A percentile compares a stretch with the other conserved stretches of the same genome.
Evolutionary conservation across 768 basidiomycete genomes (phyloP).

Genomic region (Tricholoma flavovirens): DNA sequence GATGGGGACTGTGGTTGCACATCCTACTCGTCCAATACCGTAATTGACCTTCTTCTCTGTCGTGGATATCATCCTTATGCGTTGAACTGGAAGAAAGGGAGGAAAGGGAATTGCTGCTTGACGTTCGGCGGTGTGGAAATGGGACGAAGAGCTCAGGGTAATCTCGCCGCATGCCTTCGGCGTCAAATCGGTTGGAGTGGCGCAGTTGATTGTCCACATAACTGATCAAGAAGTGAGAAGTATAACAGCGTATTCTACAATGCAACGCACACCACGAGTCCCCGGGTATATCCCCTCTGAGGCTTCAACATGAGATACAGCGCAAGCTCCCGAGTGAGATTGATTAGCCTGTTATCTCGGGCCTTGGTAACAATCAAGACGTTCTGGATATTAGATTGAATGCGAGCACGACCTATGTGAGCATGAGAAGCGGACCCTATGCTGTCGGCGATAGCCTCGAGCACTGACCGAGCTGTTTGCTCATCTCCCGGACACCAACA

Average conservation of each 20-base stretch:
- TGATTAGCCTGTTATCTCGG: conserved; percentile 92
- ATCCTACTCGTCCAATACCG: conserved; percentile 97
- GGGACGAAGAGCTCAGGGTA: conserved; percentile 87
- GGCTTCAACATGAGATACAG: conserved; percentile 92
- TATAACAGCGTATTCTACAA: conserved; percentile 9
- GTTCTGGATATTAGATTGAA: conserved; percentile 86
- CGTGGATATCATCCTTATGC: conserved; percentile 35
- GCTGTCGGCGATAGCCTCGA: conserved; percentile 2
- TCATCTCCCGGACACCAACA: conserved; percentile 96
- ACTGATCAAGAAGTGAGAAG: conserved; percentile 31
- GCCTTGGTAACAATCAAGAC: conserved; percentile 97
- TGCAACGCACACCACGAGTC: conserved; percentile 71
- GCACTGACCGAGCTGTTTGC: conserved; percentile 87
- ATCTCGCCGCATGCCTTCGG: conserved; percentile 77
- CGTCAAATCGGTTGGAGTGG: conserved; percentile 89
- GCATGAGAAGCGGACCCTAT: conserved; percentile 3
- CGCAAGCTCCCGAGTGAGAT: conserved; percentile 89
- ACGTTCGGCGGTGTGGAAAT: conserved; percentile 66
- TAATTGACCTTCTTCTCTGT: conserved; percentile 77
- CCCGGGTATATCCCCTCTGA: conserved; percentile 57
- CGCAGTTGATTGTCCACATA: conserved; percentile 94
- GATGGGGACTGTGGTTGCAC: conserved; percentile 85
- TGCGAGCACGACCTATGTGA: conserved; percentile 77
- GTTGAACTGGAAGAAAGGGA: conserved; percentile 45
- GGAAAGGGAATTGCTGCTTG: conserved; percentile 58